Evolutionary conservation across 2,329 filamentous ascomycete genomes (phyloP).

Genomic region (Colletotrichum sp.): DNA sequence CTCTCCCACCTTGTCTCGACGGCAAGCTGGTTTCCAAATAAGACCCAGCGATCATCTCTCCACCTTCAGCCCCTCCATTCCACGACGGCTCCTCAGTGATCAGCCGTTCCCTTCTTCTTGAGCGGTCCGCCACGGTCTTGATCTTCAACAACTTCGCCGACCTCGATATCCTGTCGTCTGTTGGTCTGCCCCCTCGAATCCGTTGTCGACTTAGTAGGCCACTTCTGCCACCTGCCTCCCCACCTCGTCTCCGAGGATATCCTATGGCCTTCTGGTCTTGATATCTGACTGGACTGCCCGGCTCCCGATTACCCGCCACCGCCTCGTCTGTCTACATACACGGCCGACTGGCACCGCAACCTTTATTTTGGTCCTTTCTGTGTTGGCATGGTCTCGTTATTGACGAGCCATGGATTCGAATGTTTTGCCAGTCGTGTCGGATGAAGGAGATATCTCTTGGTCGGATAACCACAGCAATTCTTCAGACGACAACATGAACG

Average conservation of each 20-base stretch:
- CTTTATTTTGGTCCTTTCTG: conserved; percentile 2
- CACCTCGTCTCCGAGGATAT: neutral
- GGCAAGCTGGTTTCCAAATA: conserved; percentile 18
- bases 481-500: conserved; percentile 45
- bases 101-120: conserved; percentile 15
- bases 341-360: neutral
- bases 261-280: neutral
- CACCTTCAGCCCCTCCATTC: conserved; percentile 22
- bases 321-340: neutral
- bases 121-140: neutral
- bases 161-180: neutral
- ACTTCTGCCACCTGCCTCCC: neutral
- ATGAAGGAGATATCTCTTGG: conserved; percentile 50
- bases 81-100: conserved; percentile 8
- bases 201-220: neutral
- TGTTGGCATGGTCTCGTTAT: conserved; percentile 46
- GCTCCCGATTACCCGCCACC: neutral
- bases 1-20: conserved; percentile 8
- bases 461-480: conserved; percentile 49
- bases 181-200: neutral
- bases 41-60: conserved; percentile 20
- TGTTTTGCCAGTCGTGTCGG: conserved; percentile 42
- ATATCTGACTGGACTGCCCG: conserved; percentile 13
- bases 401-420: conserved; percentile 53
- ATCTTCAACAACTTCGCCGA: neutral